phyloP scores from a whole-genome alignment of 257 asterid species.

The Solanum chaucha region DNA sequence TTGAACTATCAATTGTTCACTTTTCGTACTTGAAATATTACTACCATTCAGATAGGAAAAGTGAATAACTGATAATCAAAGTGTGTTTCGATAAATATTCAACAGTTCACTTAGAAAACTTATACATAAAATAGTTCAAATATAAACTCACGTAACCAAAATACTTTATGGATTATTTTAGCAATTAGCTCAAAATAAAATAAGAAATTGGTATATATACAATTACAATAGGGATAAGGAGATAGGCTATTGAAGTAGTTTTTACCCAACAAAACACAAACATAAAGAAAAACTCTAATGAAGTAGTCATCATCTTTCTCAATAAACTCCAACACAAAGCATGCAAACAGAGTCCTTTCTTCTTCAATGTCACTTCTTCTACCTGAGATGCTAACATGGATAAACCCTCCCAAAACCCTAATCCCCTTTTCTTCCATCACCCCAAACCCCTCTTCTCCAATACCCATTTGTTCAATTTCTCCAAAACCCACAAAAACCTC shows the following conservation, averaged over 20 bases:
- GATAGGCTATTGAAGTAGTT: background rate
- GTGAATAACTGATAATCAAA: no score
- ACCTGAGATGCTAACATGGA: conserved; percentile 31
- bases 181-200: no score
- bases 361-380: background rate
- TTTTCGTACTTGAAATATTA: no score
- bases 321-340: background rate
- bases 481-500: background rate
- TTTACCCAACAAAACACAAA: background rate
- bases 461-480: background rate
- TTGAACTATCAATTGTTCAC: no score
- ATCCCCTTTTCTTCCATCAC: background rate
- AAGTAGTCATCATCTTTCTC: no score
- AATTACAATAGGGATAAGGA: background rate
- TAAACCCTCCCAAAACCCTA: conserved; percentile 11
- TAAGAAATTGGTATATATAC: no score
- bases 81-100: no score
- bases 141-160: no score
- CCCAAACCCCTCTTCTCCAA: background rate
- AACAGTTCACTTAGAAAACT: no score
- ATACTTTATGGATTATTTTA: no score
- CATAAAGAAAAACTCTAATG: background rate
- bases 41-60: rapidly evolving
- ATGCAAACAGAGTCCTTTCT: background rate
- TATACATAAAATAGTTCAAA: no score